Evolutionary conservation across 768 basidiomycete species (phyloP).

Genomic region (Clavulina sp.): DNA sequence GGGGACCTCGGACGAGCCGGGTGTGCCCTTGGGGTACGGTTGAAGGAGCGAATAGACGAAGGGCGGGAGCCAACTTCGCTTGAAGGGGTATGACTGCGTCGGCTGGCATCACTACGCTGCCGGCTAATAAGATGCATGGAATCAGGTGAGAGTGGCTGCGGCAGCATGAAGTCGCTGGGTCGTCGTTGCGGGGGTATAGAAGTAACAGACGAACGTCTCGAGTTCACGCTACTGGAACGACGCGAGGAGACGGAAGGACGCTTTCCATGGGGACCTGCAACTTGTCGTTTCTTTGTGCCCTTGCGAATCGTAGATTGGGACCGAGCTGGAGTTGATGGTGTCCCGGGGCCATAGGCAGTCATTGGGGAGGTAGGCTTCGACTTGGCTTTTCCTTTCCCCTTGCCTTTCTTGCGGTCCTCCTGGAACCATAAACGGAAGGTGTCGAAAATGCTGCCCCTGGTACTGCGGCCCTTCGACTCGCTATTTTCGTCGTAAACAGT

Average conservation of each 20-base stretch:
- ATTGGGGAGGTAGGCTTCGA: neutral
- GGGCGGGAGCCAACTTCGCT: conserved; percentile 76
- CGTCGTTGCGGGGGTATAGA: conserved; percentile 22
- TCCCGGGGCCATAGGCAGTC: neutral
- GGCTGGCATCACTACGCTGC: conserved; percentile 33
- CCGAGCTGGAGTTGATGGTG: neutral
- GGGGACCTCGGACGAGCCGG: conserved; percentile 51
- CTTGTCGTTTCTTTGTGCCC: neutral
- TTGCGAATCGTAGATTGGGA: neutral
- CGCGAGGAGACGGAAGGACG: conserved; percentile 64
- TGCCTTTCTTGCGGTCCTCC: conserved; percentile 67
- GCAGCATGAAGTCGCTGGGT: conserved; percentile 36
- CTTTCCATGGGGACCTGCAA: conserved; percentile 18
- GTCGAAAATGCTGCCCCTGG: conserved; percentile 64
- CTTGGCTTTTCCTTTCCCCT: conserved; percentile 24
- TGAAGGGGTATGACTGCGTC: conserved; percentile 67
- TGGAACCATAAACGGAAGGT: conserved; percentile 86
- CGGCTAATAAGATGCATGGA: conserved; percentile 27
- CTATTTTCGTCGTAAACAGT: neutral
- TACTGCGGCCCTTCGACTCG: conserved; percentile 20
- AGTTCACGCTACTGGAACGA: conserved; percentile 84
- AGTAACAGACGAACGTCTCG: conserved; percentile 46
- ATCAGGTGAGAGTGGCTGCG: conserved; percentile 13
- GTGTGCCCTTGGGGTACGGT: conserved; percentile 9
- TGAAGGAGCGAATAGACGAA: conserved; percentile 67